Conservation (phyloP, 2,329 filamentous ascomycete genomes). For the Fusarium drepaniforme region DNA sequence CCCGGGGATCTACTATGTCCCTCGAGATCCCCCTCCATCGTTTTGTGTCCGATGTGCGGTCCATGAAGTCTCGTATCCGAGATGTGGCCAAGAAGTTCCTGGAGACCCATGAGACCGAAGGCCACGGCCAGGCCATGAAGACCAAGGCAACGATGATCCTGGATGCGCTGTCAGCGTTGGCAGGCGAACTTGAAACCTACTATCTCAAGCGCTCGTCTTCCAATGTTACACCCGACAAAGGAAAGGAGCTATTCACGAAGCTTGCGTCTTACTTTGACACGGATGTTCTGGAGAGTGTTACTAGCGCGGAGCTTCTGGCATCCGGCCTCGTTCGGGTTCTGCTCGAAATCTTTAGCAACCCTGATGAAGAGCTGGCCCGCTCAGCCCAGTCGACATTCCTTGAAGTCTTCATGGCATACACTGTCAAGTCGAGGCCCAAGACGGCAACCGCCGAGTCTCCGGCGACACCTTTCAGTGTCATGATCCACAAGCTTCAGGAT, state of each 20-base stretch:
- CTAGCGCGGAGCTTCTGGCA: constrained; percentile 92
- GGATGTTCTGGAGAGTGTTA: constrained; percentile 91
- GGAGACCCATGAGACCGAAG: constrained; percentile 83
- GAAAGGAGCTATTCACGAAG: constrained; percentile 76
- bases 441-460: constrained; percentile 76
- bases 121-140: constrained; percentile 78
- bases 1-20: constrained; percentile 75
- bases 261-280: constrained; percentile 89
- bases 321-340: constrained; percentile 90
- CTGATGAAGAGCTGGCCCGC: constrained; percentile 70
- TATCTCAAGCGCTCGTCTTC: constrained; percentile 70
- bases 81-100: constrained; percentile 86
- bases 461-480: constrained; percentile 86
- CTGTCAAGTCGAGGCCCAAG: constrained; percentile 73
- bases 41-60: constrained; percentile 61
- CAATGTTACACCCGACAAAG: constrained; percentile 61
- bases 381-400: constrained; percentile 87
- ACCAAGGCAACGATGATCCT: constrained; percentile 84
- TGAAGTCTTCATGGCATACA: constrained; percentile 89
- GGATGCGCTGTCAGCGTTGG: constrained; percentile 77
- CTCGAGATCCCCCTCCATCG: constrained; percentile 66
- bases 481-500: constrained; percentile 96
- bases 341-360: constrained; percentile 83
- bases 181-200: constrained; percentile 77
- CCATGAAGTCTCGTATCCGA: constrained; percentile 76